A percentile compares a stretch with the other conserved stretches of the same genome.
Conservation (phyloP, 352 stramenopile genomes). For the Globisporangium canariense region DNA sequence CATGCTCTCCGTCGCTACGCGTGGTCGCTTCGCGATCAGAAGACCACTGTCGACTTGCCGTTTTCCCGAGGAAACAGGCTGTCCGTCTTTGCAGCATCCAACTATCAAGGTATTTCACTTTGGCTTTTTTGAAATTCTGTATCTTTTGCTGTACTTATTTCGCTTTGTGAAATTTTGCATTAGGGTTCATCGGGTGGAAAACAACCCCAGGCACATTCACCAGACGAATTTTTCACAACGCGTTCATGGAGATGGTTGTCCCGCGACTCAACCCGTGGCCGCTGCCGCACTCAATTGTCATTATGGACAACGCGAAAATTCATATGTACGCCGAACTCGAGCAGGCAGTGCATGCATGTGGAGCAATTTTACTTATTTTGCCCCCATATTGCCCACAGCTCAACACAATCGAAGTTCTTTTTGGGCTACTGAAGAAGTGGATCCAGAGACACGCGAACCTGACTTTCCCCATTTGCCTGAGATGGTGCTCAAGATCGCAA, state of each 20-base stretch:
- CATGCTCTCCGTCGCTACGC: not conserved
- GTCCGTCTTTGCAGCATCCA: not conserved
- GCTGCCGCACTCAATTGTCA: not conserved
- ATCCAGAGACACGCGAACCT: slow-evolving; percentile 19
- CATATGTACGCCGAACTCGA: not conserved
- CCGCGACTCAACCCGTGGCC: not conserved
- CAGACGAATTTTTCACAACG: not conserved
- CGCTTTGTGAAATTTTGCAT: not conserved
- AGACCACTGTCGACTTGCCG: not conserved
- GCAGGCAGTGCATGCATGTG: not conserved
- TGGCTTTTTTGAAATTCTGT: not conserved
- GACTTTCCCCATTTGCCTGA: slow-evolving; percentile 9
- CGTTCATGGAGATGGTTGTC: not conserved
- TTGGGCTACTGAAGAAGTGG: slow-evolving; percentile 23
- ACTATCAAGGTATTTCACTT: slow-evolving; percentile 1
- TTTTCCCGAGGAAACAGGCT: not conserved
- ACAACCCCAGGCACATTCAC: not conserved
- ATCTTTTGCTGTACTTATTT: not conserved
- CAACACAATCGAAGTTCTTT: slow-evolving; percentile 24
- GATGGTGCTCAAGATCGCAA: slow-evolving; percentile 13
- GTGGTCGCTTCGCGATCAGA: not conserved
- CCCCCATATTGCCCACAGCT: slow-evolving; percentile 24
- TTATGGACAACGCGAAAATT: not conserved
- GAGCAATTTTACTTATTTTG: slow-evolving; percentile 13
- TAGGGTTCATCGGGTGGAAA: not conserved